Base-by-base conservation (phyloP, 139 green algal species). In the Chlorella sp. region DNA sequence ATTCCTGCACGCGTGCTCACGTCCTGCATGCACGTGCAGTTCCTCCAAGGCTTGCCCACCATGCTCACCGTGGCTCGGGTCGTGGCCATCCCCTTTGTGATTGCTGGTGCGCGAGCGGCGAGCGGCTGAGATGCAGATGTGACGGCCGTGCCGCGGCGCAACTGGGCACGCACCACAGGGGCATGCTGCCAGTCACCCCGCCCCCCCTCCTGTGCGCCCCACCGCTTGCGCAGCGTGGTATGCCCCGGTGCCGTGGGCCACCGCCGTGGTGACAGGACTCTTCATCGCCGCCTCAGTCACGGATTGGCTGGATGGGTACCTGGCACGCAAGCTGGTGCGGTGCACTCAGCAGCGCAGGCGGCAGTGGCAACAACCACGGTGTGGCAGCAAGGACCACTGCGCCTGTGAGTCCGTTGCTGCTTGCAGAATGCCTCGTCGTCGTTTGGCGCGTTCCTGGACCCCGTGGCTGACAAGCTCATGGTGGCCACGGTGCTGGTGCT, bases 401-500 rank as follows among this genome's bases (percentile, higher is more conserved):
- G n/a, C n/a, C n/a, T n/a, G n/a, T n/a, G n/a, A n/a, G n/a, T n/a
- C n/a, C n/a, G n/a, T n/a, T n/a, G n/a, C n/a, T n/a, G n/a, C 42
- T 55, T 74, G 10, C 84, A 94, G 84, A 88, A 90, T 29, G 50
- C 80, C 0, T 84, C 77, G 2, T 87, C 88, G 0, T 74, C 83
- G 2, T 98, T 99, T 83, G 95, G 95, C 5, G 94, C 94, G 1
- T 99, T 99, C 72, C 86, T 99, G 17, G 95, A 99, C 80, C 95
- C 95, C 1, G 95, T 99, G 34, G 95, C 94, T 4, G 95, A 99
- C 83, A 99, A 99, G 85, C 86, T 97, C 36, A 98, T 96, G 93
- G 94, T 98, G 10, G 83, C 87, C 36, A 86, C 93, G 34, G 81
- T 88, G 24, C 83, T 98, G 1, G 74, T 98, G 14, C 83, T 98